Percentiles rank a stretch among this genome's conserved stretches.
Evolutionary conservation across 2,329 filamentous ascomycete genomes (phyloP).

Genomic region (Ilyonectria destructans): DNA sequence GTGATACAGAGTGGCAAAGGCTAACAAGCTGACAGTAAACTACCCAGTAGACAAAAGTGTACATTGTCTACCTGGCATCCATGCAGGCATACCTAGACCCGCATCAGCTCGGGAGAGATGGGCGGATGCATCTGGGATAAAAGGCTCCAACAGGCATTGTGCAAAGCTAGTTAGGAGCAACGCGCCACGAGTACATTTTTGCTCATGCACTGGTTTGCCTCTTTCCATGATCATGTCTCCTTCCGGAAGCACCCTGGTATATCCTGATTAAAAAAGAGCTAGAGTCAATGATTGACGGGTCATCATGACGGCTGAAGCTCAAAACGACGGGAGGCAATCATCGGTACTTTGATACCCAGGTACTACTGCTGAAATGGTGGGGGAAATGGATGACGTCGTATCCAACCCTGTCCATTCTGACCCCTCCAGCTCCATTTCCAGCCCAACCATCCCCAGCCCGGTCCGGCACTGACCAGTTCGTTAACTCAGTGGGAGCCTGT

Average conservation of each 20-base stretch:
- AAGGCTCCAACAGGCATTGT: neutral
- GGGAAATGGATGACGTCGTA: slow-evolving; percentile 33
- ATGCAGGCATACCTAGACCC: slow-evolving; percentile 10
- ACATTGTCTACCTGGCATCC: neutral
- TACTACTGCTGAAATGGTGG: slow-evolving; percentile 23
- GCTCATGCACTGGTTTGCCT: slow-evolving; percentile 14
- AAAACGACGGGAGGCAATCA: neutral
- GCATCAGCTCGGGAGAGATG: slow-evolving; percentile 4
- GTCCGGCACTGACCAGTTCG: neutral
- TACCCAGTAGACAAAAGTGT: neutral
- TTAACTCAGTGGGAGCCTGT: neutral
- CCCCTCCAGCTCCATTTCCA: slow-evolving; percentile 20
- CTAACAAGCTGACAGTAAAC: neutral
- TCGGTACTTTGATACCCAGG: slow-evolving; percentile 5
- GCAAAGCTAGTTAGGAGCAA: neutral
- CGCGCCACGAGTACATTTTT: slow-evolving; percentile 4
- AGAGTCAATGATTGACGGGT: slow-evolving; percentile 2
- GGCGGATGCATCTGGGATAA: neutral
- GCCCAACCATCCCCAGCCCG: slow-evolving; percentile 10
- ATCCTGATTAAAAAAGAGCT: neutral
- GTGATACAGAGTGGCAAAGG: neutral
- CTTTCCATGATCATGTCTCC: neutral
- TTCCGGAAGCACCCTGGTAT: neutral
- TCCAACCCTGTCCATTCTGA: slow-evolving; percentile 13
- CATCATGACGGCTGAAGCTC: slow-evolving; percentile 9